A percentile compares a stretch with the other conserved stretches of the same genome.
Conservation (phyloP, 805 yeast species). For the Yamadazyma kitorensis region DNA sequence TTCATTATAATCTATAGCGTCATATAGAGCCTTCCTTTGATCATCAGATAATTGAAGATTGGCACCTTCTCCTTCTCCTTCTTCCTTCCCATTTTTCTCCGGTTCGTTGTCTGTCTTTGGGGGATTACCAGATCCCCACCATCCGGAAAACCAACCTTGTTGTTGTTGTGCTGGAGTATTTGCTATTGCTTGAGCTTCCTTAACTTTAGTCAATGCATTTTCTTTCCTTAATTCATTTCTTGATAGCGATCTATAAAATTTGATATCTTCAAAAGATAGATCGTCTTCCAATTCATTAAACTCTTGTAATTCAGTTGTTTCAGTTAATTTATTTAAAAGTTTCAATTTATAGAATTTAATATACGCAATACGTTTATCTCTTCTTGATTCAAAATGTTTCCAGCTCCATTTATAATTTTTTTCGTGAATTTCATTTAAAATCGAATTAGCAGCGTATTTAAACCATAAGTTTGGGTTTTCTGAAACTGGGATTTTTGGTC, state of each 20-base stretch:
- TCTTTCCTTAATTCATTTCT: constrained; percentile 63
- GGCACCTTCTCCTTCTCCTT: constrained; percentile 19
- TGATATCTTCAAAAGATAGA: constrained; percentile 72
- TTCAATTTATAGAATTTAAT: constrained; percentile 64
- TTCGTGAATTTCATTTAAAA: constrained; percentile 77
- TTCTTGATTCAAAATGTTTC: constrained; percentile 69
- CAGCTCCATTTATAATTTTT: constrained; percentile 82
- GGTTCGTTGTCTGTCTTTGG: constrained; percentile 8
- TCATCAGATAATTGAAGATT: constrained; percentile 64
- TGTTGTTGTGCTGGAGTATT: constrained; percentile 7
- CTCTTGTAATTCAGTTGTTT: constrained; percentile 29
- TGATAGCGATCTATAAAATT: constrained; percentile 81
- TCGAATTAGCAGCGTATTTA: constrained; percentile 71
- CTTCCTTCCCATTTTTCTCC: neutral
- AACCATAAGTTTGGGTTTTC: constrained; percentile 84
- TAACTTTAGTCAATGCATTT: constrained; percentile 20
- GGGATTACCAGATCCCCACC: constrained; percentile 52
- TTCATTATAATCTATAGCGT: constrained; percentile 90
- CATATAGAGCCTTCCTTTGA: constrained; percentile 84
- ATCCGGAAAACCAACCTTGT: constrained; percentile 66
- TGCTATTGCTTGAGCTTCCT: constrained; percentile 10
- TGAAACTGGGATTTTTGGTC: constrained; percentile 54
- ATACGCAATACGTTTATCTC: constrained; percentile 71
- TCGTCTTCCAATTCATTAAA: constrained; percentile 56
- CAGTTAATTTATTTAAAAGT: constrained; percentile 30